A percentile compares a stretch with the other conserved stretches of the same genome.
Evolutionary conservation across 2,329 filamentous ascomycete species (phyloP).

Genomic region (Teratosphaeria destructans): DNA sequence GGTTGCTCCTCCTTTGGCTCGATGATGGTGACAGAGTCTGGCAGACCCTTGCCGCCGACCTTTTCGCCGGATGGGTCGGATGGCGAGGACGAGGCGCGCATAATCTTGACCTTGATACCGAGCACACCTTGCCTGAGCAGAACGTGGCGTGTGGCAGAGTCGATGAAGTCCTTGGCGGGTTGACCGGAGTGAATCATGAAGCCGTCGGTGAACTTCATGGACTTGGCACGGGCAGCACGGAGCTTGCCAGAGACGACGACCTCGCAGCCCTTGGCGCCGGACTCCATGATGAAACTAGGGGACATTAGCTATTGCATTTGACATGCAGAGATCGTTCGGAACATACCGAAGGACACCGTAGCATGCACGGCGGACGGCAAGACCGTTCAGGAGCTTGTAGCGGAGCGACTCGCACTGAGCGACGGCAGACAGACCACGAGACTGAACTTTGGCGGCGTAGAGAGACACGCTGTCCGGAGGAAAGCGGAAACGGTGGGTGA

Average conservation of each 20-base stretch:
- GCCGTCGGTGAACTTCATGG: constrained; percentile 99
- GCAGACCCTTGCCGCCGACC: constrained; percentile 91
- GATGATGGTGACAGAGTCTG: constrained; percentile 98
- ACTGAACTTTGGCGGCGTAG: constrained; percentile 99
- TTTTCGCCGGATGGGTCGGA: constrained; percentile 95
- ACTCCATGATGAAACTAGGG: constrained; percentile 98
- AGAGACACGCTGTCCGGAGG: constrained; percentile 99
- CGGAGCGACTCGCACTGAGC: constrained; percentile 99
- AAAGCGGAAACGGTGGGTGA: constrained; percentile 99
- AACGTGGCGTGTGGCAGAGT: constrained; percentile 96
- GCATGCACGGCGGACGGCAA: constrained; percentile 96
- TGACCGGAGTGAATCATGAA: constrained; percentile 99
- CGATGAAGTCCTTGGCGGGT: constrained; percentile 99
- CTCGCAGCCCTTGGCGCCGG: constrained; percentile 98
- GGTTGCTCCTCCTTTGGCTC: constrained; percentile 99
- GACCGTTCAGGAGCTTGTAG: constrained; percentile 99
- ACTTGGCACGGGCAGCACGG: constrained; percentile 96
- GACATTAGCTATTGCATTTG: not conserved
- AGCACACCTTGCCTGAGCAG: constrained; percentile 99
- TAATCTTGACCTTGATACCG: constrained; percentile 99
- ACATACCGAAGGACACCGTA: constrained; percentile 74
- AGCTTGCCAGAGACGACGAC: constrained; percentile 99
- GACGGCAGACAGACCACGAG: constrained; percentile 98
- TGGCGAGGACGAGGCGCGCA: constrained; percentile 66
- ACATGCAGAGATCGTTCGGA: not conserved